Evolutionary conservation across 164 flowering plant genomes (phyloP).

Genomic region (Annona squamosa): DNA sequence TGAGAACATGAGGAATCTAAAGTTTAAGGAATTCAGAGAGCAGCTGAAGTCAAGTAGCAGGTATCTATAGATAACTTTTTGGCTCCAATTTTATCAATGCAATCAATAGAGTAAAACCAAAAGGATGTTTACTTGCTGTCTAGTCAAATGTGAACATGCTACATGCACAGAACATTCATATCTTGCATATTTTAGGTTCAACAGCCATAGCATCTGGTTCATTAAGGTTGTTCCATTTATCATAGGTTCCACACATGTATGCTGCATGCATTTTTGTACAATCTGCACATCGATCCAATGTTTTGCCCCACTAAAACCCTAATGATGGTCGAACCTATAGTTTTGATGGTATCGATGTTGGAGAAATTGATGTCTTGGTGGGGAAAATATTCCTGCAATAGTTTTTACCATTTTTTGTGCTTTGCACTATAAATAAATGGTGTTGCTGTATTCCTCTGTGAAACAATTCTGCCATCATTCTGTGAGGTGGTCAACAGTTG

Average conservation of each 20-base stretch:
- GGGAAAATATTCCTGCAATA: neutral
- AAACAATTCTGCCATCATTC: too few species aligned
- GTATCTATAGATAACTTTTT: constrained; percentile 17
- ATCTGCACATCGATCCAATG: neutral
- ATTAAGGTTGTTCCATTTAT: neutral
- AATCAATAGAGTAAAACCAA: neutral
- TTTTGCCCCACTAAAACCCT: too few species aligned
- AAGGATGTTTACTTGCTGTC: neutral
- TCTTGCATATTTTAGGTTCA: neutral
- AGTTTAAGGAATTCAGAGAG: constrained; percentile 83
- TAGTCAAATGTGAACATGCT: neutral
- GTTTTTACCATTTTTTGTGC: too few species aligned
- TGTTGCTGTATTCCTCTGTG: too few species aligned
- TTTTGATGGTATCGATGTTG: neutral
- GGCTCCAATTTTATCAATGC: neutral
- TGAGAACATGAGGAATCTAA: constrained; percentile 90
- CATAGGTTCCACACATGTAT: neutral
- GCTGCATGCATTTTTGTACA: neutral
- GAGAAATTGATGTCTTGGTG: neutral
- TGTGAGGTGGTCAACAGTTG: too few species aligned
- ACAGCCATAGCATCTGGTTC: neutral
- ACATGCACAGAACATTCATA: neutral
- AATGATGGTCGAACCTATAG: neutral
- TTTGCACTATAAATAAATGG: too few species aligned
- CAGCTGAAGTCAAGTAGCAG: constrained; percentile 64